Evolutionary conservation across 73 alveolate genomes (phyloP).

Genomic region (Paramecium octaurelia): DNA sequence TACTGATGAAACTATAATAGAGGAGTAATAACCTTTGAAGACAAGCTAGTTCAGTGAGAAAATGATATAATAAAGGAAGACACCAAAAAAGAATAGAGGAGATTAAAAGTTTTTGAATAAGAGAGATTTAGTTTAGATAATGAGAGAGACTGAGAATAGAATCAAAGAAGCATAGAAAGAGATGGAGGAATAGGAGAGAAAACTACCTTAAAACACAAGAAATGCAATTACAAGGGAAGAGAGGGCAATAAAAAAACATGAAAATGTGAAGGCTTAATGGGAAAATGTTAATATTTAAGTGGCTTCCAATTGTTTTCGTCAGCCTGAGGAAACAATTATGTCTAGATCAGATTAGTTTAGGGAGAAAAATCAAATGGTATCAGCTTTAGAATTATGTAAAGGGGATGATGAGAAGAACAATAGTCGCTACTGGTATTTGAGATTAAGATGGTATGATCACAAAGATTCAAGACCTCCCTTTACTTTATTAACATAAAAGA

Average conservation of each 20-base stretch:
- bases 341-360: constrained; percentile 35
- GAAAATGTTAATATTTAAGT: constrained; percentile 1
- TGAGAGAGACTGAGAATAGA: neutral
- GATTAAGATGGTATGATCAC: constrained; percentile 50
- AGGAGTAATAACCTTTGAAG: neutral
- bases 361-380: neutral
- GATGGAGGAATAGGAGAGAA: neutral
- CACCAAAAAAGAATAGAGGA: constrained; percentile 47
- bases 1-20: neutral
- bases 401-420: constrained; percentile 31
- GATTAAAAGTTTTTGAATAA: neutral
- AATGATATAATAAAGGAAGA: neutral
- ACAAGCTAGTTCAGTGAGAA: neutral
- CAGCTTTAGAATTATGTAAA: neutral
- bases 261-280: neutral
- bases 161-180: neutral
- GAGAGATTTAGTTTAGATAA: neutral
- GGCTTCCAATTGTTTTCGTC: neutral
- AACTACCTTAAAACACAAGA: neutral
- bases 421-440: constrained; percentile 21
- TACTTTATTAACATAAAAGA: neutral
- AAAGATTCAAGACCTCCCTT: constrained; percentile 39
- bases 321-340: constrained; percentile 9
- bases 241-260: neutral
- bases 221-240: constrained; percentile 2